Conservation (phyloP, 768 basidiomycete genomes). For the Russula brevipes region DNA sequence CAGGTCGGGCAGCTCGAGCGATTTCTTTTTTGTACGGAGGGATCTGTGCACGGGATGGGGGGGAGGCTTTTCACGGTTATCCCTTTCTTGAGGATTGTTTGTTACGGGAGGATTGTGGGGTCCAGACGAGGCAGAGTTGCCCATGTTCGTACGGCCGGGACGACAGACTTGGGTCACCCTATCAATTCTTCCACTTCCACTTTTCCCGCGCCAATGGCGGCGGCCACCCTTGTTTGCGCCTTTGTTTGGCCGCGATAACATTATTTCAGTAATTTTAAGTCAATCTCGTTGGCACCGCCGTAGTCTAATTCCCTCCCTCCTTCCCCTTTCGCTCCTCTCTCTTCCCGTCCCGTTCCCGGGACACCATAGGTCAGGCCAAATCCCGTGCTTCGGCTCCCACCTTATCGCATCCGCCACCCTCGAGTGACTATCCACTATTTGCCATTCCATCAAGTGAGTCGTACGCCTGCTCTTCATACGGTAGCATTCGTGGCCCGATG, state of each 20-base stretch:
- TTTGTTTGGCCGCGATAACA: neutral
- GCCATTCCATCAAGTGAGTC: no score
- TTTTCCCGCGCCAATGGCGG: constrained; percentile 9
- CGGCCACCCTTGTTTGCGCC: neutral
- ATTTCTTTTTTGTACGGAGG: constrained; percentile 62
- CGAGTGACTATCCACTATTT: no score
- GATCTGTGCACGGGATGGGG: constrained; percentile 50
- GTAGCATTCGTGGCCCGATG: no score
- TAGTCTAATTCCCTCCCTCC: no score
- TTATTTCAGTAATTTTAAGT: neutral
- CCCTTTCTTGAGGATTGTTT: constrained; percentile 19
- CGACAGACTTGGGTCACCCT: neutral
- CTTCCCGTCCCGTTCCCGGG: no score
- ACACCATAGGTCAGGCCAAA: no score
- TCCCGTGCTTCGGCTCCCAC: no score
- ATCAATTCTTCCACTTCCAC: neutral
- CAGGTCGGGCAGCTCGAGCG: constrained; percentile 73
- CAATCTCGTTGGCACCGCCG: neutral
- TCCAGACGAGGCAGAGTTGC: constrained; percentile 20
- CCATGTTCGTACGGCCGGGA: constrained; percentile 20
- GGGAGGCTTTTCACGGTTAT: constrained; percentile 20
- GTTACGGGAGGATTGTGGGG: constrained; percentile 17
- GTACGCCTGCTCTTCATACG: no score
- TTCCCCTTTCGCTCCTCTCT: no score
- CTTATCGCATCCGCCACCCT: no score